Base-by-base conservation (phyloP, 1,139 yeast genomes). In the Candida sp. region DNA sequence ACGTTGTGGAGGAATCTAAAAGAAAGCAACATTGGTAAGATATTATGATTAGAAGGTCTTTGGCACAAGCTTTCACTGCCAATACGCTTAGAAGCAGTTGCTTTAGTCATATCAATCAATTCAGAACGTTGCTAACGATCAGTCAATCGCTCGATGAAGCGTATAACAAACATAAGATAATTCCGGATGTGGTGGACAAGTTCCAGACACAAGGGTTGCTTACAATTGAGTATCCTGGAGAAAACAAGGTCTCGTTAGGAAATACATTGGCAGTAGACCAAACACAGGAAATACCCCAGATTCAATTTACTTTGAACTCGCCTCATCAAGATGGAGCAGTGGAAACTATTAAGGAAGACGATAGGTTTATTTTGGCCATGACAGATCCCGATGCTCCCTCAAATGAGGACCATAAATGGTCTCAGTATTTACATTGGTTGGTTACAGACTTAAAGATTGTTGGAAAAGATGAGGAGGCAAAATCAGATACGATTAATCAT, bases 331-430 rank as follows among this genome's bases (percentile, higher is more conserved):
- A 65, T 43, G 66, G 58, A 43, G 71, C 63, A 41, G 65, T 72
- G 57, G 70, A 66, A 39, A 39, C 53, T 19, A 71, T 78, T 39
- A 57, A 68, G 21, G 58, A 66, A 21, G 60, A 66, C n/a, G 88
- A 82, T 51, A 67, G 72, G 42, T 88, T 85, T 64, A 82, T 93
- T 3, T 67, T 90, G 51, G 87, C 87, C 3, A 55, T 90, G 53
- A 90, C 97, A 3, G 97, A 90, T 61, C 97, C 97, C 1, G 97
- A 90, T 69, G 97, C 97, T 6, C 97, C 97, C 15, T 79, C 91
- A 4, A 77, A 81, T 51, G 73, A 76, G 1, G 97, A 90, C 60
- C 81, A 85, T 55, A 87, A 83, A 58, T 89, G 95, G 95, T 84
- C 95, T 7, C 96, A 90, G 63, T 89, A 73, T 62, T 82, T 86